phyloP scores from a whole-genome alignment of 352 stramenopile genomes.

The Globisporangium parvum region DNA sequence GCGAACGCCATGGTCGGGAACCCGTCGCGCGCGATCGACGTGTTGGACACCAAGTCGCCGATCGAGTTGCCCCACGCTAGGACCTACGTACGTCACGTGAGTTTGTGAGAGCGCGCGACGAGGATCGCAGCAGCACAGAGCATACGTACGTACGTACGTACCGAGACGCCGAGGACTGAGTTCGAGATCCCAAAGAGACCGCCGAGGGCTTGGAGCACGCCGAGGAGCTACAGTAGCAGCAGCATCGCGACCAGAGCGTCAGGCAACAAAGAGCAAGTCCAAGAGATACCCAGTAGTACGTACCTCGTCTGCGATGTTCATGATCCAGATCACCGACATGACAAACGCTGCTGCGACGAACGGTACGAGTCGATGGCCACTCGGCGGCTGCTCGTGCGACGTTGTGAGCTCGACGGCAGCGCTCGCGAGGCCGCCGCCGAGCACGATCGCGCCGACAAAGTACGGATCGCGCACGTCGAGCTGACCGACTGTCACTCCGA shows the following conservation, averaged over 20 bases:
- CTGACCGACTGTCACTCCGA: slow-evolving; percentile 46
- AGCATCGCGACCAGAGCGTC: too few species aligned
- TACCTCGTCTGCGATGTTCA: slow-evolving; percentile 79
- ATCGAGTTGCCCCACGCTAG: slow-evolving; percentile 79
- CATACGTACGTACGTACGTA: slow-evolving; percentile 39
- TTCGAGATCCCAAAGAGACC: slow-evolving; percentile 71
- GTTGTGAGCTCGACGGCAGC: slow-evolving; percentile 40
- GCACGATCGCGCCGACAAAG: slow-evolving; percentile 38
- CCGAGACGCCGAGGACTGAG: slow-evolving; percentile 70
- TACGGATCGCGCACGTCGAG: slow-evolving; percentile 37
- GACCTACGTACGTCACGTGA: slow-evolving; percentile 25
- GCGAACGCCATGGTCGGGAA: slow-evolving; percentile 82
- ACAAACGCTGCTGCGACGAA: slow-evolving; percentile 72
- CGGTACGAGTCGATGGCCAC: slow-evolving; percentile 38
- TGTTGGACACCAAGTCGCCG: slow-evolving; percentile 73
- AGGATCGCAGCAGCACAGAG: not conserved
- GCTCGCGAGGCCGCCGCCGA: slow-evolving; percentile 37
- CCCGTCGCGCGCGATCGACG: slow-evolving; percentile 67
- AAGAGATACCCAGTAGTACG: not conserved
- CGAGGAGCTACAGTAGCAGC: slow-evolving; percentile 29
- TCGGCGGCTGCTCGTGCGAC: slow-evolving; percentile 35
- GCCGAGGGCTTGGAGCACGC: slow-evolving; percentile 66
- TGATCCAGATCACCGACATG: slow-evolving; percentile 86
- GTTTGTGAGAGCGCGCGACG: not conserved
- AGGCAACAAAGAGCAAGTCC: not conserved